Evolutionary conservation across 108 stramenopile genomes (phyloP).

Genomic region (Aurantiochytrium sp.): DNA sequence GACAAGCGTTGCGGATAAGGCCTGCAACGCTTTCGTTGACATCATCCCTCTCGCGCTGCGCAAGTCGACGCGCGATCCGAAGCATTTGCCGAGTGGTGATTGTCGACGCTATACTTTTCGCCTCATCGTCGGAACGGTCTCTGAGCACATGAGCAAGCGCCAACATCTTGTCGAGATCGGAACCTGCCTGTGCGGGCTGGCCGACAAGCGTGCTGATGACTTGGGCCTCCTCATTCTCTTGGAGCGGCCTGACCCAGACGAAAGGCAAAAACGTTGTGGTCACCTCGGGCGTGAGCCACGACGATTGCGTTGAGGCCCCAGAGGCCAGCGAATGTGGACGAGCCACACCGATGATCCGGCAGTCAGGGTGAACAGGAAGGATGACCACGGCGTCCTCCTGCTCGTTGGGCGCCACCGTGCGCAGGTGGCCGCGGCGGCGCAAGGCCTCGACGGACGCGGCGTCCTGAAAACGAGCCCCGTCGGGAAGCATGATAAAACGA

Average conservation of each 20-base stretch:
- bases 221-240: neutral
- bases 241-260: neutral
- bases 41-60: neutral
- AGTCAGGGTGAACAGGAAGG: neutral
- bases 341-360: neutral
- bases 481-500: neutral
- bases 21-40: neutral
- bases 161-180: neutral
- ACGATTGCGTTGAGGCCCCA: neutral
- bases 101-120: neutral
- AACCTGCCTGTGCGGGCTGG: neutral
- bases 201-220: neutral
- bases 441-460: neutral
- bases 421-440: neutral
- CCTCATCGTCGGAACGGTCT: neutral
- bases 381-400: neutral
- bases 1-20: neutral
- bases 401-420: neutral
- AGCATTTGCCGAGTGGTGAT: neutral
- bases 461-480: neutral
- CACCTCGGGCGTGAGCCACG: slow-evolving; percentile 59
- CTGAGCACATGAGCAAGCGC: neutral
- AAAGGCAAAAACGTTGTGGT: slow-evolving; percentile 32
- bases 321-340: neutral
- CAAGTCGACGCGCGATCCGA: neutral